Conservation (phyloP, 768 basidiomycete genomes). For the Suillus sp. region DNA sequence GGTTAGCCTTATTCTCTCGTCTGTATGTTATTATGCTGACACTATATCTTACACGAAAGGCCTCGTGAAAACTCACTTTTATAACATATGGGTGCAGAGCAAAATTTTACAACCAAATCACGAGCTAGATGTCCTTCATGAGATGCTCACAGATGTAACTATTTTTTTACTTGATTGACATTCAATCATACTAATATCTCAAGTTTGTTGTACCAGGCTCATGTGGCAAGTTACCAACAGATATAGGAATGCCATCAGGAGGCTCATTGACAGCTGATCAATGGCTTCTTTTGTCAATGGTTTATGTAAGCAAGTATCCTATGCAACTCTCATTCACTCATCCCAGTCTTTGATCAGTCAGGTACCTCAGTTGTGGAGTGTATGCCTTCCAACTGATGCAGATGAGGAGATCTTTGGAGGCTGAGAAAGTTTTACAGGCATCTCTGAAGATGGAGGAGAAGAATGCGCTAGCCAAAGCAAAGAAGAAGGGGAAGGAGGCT, state of each 20-base stretch:
- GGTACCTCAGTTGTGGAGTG: slow-evolving; percentile 33
- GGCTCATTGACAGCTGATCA: slow-evolving; percentile 38
- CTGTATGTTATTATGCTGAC: neutral
- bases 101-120: slow-evolving; percentile 19
- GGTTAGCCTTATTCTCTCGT: slow-evolving; percentile 16
- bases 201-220: slow-evolving; percentile 10
- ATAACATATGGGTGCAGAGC: slow-evolving; percentile 31
- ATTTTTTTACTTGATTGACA: too few relatives aligned
- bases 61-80: slow-evolving; percentile 30
- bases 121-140: neutral
- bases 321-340: neutral
- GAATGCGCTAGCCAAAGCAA: slow-evolving; percentile 2
- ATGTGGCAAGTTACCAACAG: slow-evolving; percentile 23
- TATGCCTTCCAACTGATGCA: slow-evolving; percentile 14
- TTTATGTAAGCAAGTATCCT: slow-evolving; percentile 26
- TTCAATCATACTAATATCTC: too few relatives aligned
- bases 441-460: neutral
- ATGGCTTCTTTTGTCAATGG: slow-evolving; percentile 32
- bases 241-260: slow-evolving; percentile 35
- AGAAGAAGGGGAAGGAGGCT: slow-evolving; percentile 9
- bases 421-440: slow-evolving; percentile 8
- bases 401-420: neutral
- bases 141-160: slow-evolving; percentile 5
- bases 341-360: neutral
- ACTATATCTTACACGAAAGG: slow-evolving; percentile 11